These are phyloP conservation scores for Papiliotrema terrestris DNA, from an alignment of 1,284 basidiomycete species.

Conservation along the genomic window DNA sequence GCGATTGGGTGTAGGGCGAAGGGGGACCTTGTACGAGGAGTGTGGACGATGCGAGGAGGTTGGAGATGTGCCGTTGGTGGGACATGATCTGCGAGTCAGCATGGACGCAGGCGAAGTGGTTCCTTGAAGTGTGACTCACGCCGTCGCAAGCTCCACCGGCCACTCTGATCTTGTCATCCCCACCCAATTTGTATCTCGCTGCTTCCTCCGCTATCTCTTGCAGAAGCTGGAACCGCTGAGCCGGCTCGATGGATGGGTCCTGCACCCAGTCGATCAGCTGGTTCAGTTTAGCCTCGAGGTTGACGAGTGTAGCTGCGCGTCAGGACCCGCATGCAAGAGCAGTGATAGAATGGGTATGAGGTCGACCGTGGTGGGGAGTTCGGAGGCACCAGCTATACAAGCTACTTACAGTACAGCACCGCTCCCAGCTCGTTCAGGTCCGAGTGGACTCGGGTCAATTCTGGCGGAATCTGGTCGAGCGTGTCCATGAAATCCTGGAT, in stretches of 20 bases:
- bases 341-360: neutral
- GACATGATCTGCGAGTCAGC: conserved; percentile 56
- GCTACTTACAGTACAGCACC: conserved; percentile 67
- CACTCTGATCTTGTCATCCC: conserved; percentile 98
- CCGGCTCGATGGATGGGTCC: conserved; percentile 62
- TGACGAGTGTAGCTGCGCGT: conserved; percentile 62
- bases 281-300: conserved; percentile 73
- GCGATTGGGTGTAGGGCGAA: conserved; percentile 55
- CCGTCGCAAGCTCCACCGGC: conserved; percentile 90
- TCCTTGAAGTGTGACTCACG: conserved; percentile 43
- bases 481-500: conserved; percentile 83
- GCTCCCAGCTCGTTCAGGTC: conserved; percentile 98
- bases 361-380: too few relatives aligned
- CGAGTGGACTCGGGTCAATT: conserved; percentile 88
- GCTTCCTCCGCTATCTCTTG: conserved; percentile 93
- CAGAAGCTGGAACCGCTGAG: conserved; percentile 79
- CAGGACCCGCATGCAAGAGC: conserved; percentile 1
- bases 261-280: conserved; percentile 70
- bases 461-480: conserved; percentile 87
- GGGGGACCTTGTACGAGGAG: conserved; percentile 54
- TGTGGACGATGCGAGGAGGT: conserved; percentile 42
- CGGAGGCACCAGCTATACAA: too few relatives aligned
- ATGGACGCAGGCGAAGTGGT: neutral
- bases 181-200: conserved; percentile 83
- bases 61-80: conserved; percentile 64